A percentile compares a stretch with the other conserved stretches of the same genome.
phyloP scores from a whole-genome alignment of 169 alveolate species.

The Eimeria maxima region DNA sequence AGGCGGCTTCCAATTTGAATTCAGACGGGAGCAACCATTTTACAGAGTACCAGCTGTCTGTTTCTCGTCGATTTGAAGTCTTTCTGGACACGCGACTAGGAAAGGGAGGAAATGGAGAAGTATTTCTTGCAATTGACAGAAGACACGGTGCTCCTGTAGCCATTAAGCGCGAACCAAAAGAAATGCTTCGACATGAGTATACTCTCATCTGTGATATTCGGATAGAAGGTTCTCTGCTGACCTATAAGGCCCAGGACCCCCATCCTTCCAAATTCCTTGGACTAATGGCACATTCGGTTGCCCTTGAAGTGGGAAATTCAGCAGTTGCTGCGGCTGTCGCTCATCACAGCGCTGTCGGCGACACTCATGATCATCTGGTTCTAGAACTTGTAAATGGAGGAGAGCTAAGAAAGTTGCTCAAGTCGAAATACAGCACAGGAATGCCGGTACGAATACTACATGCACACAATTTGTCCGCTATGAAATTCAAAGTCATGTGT shows the following conservation, averaged over 20 bases:
- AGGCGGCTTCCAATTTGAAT: not conserved
- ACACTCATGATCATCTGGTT: slow-evolving; percentile 40
- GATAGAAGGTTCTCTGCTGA: slow-evolving; percentile 40
- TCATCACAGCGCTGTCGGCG: slow-evolving; percentile 55
- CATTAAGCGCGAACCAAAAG: slow-evolving; percentile 53
- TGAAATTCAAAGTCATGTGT: not conserved
- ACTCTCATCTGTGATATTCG: slow-evolving; percentile 27
- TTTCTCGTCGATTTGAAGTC: slow-evolving; percentile 50
- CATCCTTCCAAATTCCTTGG: slow-evolving; percentile 52
- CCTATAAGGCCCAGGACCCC: slow-evolving; percentile 59
- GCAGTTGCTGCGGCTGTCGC: slow-evolving; percentile 63
- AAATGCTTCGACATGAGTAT: slow-evolving; percentile 51
- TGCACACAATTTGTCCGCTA: not conserved
- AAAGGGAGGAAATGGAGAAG: slow-evolving; percentile 67
- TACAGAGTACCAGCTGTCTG: slow-evolving; percentile 30
- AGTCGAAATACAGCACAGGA: slow-evolving; percentile 5
- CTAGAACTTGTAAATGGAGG: slow-evolving; percentile 56
- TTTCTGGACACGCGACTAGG: slow-evolving; percentile 37
- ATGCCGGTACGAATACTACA: slow-evolving; percentile 38
- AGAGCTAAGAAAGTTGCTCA: slow-evolving; percentile 37
- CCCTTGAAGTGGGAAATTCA: slow-evolving; percentile 56
- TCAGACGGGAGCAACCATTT: not conserved
- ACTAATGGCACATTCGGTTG: slow-evolving; percentile 29
- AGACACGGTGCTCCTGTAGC: slow-evolving; percentile 32
- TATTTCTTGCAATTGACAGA: slow-evolving; percentile 32